phyloP scores from a whole-genome alignment of 1,284 basidiomycete genomes.

The Xerocomus nothofagi region DNA sequence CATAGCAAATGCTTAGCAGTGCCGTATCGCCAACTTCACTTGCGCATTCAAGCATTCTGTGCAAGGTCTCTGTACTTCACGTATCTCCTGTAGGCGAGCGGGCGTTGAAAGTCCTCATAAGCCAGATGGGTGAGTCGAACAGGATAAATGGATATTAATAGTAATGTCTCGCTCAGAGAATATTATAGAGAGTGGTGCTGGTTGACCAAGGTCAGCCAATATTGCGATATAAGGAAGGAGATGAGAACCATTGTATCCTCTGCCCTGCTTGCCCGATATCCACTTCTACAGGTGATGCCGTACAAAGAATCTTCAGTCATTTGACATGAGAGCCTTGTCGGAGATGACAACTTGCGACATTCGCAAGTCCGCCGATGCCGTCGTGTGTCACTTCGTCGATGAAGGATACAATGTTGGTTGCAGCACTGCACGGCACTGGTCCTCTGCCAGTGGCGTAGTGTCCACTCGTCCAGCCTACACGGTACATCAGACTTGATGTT shows the following conservation, averaged over 20 bases:
- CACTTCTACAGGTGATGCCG: not conserved
- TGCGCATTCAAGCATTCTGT: not conserved
- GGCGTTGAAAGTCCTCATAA: not conserved
- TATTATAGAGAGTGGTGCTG: not conserved
- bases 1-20: not conserved
- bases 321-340: not conserved
- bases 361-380: not conserved
- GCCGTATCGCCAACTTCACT: not conserved
- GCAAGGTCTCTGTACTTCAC: not conserved
- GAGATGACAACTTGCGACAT: constrained; percentile 16
- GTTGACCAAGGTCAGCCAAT: constrained; percentile 11
- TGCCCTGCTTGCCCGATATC: not conserved
- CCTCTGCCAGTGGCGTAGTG: constrained; percentile 10
- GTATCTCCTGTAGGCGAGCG: not conserved
- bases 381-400: constrained; percentile 10
- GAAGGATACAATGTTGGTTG: not conserved
- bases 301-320: not conserved
- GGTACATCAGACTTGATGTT: not conserved
- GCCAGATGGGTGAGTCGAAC: not conserved
- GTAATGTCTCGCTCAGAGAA: not conserved
- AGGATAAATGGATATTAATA: constrained; percentile 16
- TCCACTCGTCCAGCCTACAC: constrained; percentile 5
- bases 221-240: constrained; percentile 8
- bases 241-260: no score
- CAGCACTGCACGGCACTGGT: constrained; percentile 18